Evolutionary conservation across 1,139 yeast genomes (phyloP), one percentile per base, ranked within the genome.

Genomic region (Ogataea hybrid): DNA sequence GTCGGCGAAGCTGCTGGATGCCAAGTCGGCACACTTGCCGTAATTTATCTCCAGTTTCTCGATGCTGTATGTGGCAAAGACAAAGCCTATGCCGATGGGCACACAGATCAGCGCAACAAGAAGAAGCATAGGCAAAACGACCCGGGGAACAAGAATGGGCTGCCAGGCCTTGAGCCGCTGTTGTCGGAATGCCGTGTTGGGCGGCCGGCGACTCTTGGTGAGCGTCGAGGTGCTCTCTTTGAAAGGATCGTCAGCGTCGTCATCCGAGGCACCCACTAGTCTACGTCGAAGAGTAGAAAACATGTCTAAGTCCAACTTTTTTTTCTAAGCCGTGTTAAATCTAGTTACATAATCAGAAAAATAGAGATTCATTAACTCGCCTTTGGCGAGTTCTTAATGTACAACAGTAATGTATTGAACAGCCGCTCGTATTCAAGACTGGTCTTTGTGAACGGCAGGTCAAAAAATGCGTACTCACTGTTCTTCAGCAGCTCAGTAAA

Each of bases 151-250:
- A 43, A 84, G 70, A 35, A 84, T 81, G 0, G 92, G 92, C 62
- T 84, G 92, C 92, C 92, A 84, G 45, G 92, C 84, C 58, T 83
- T 82, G 53, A 81, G 65, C 59, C 88, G 65, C 55, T 81, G 88
- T 57, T 84, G 94, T 56, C 90, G 74, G 57, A 84, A 84, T 2
- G 92, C 92, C 3, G 92, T 84, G 59, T 84, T 85, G 56, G 81
- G 83, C 10, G 85, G 89, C 56, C 81, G 79, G 48, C 86, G 67
- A 3, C 83, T 77, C 52, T 76, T 79, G 33, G 65, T 67, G 31
- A 65, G 61, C 35, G 61, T 64, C 11, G 58, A 58, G 14, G 42
- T 44, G 16, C 50, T 41, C 5, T 50, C 54, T 39, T 53, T 56
- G 28, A 54, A 53, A 16, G 52, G 53, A 32, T 40, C 37, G 8